Base-by-base conservation (phyloP, 2,329 filamentous ascomycete species). In the Monosporascus sp. region DNA sequence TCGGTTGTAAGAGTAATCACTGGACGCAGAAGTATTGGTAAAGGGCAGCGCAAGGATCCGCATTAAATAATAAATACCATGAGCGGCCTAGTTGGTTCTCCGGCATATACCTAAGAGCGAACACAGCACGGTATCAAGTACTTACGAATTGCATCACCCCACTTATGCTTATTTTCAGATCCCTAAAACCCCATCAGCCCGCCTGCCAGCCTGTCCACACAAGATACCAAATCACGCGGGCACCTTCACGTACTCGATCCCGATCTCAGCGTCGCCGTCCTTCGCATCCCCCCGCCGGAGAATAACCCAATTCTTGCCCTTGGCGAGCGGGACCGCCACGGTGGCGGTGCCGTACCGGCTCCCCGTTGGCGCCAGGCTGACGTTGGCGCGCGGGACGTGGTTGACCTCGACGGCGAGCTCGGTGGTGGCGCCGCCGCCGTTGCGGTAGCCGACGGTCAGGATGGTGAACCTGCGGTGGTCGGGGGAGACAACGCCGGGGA, bases 301-400 rank as follows among this genome's bases (percentile, higher is more conserved):
- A 22, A 54, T 63, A 11, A 67, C 43, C 52, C 60, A 67, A 49
- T 67, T 67, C 53, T 64, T 66, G 17, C 64, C 65, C 6, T 47
- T 48, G 5, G 60, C 64, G 22, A 65, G 47, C n/a, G 31, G 41
- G 9, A 65, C 48, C 6, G 48, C 46, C 9, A 58, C 37, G 5
- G 37, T 47, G 6, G 52, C 55, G 6, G 49, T 55, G 8, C 52
- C 49, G 20, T 65, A 67, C 35, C 50, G 47, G 2, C 55, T 54
- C 8, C 43, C 47, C 14, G 62, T 58, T 3, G 63, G 63, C 22
- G 37, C 8, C 8, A 65, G 52, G 37, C 24, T 31, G 8, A 66
- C 18, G 9, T n/a, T 54, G 11, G 47, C 47, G 49, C 52, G 53
- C 2, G 48, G 37, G 24, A 56, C 56, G 35, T 65, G 62, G 45